Conservation (phyloP, 2,329 filamentous ascomycete genomes). For the Calonectria multiphialidica region DNA sequence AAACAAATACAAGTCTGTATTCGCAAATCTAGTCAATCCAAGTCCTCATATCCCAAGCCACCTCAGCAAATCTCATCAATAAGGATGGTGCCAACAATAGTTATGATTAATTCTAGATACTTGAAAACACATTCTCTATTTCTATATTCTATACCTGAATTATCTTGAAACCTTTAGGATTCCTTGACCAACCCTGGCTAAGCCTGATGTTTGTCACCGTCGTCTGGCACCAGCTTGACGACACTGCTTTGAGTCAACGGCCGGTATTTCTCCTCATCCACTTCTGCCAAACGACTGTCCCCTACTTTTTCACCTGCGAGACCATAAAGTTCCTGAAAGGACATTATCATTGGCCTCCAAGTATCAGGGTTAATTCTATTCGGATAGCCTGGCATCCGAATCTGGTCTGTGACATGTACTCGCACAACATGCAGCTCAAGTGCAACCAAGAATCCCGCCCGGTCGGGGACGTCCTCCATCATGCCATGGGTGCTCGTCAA, state of each 20-base stretch:
- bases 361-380: constrained; percentile 57
- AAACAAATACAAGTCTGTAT: neutral
- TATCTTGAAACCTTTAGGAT: neutral
- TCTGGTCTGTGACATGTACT: constrained; percentile 46
- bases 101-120: neutral
- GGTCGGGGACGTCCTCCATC: constrained; percentile 44
- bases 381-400: constrained; percentile 50
- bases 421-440: constrained; percentile 40
- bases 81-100: neutral
- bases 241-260: neutral
- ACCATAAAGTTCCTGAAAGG: constrained; percentile 58
- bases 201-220: neutral
- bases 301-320: constrained; percentile 29
- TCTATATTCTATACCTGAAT: neutral
- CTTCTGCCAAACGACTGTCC: neutral
- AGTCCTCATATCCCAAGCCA: neutral
- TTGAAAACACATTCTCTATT: neutral
- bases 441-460: neutral
- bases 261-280: constrained; percentile 4
- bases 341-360: constrained; percentile 59
- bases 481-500: constrained; percentile 48
- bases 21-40: neutral
- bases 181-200: neutral
- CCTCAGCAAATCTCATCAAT: neutral
- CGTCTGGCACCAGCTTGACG: neutral